These are phyloP conservation scores for Barbatosphaeria neglecta DNA, from an alignment of 495 filamentous ascomycete genomes.

Conservation along the genomic window DNA sequence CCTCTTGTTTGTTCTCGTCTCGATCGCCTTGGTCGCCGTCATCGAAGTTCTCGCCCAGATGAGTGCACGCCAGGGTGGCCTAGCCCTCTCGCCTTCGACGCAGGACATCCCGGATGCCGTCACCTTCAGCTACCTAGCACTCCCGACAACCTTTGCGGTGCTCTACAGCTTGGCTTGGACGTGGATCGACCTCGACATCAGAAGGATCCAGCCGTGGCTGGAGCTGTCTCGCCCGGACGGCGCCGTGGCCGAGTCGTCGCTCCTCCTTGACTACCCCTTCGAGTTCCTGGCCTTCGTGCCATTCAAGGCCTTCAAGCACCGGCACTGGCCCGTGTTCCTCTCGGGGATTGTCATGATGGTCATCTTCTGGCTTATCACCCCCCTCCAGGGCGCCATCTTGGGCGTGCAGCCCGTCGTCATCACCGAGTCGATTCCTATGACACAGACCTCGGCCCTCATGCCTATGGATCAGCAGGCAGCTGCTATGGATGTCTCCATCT, in stretches of 20 bases:
- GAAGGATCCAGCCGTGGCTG: conserved; percentile 35
- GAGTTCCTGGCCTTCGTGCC: conserved; percentile 38
- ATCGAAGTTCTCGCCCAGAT: conserved; percentile 18
- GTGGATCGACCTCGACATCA: conserved; percentile 33
- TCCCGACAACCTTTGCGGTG: conserved; percentile 31
- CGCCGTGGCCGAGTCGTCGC: conserved; percentile 22
- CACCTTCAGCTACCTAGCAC: conserved; percentile 24
- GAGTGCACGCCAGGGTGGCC: conserved; percentile 15
- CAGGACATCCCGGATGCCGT: conserved; percentile 12
- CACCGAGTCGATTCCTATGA: conserved; percentile 1
- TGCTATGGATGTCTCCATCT: conserved; percentile 13
- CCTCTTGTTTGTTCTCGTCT: conserved; percentile 7
- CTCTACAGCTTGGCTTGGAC: conserved; percentile 32
- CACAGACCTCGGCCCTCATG: conserved; percentile 8
- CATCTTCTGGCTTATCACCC: conserved; percentile 34
- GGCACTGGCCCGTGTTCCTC: conserved; percentile 26
- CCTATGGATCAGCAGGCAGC: conserved; percentile 23
- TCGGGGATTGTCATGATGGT: conserved; percentile 24
- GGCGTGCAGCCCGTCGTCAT: conserved; percentile 7
- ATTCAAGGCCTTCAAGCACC: conserved; percentile 19
- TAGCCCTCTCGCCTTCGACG: conserved; percentile 17
- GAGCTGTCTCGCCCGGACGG: conserved; percentile 31
- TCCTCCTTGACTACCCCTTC: conserved; percentile 37
- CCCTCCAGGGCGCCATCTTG: conserved; percentile 29
- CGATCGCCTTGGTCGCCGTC: conserved; percentile 13